phyloP scores from a whole-genome alignment of 192 early-diverging fungal genomes.

The Backusella psychrophila region DNA sequence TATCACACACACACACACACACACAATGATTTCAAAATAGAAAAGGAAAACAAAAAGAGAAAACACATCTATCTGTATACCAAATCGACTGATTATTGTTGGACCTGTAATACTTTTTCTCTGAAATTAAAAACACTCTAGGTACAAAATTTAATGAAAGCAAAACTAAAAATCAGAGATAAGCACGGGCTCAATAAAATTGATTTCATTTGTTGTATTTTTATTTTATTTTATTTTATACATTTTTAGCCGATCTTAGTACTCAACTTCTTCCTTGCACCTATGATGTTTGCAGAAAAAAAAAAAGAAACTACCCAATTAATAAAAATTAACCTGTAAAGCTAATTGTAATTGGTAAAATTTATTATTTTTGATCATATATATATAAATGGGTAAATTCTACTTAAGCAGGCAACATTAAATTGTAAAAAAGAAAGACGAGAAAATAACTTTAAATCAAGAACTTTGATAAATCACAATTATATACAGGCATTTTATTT shows the following conservation, averaged over 20 bases:
- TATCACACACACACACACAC: not conserved
- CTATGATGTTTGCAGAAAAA: constrained; percentile 2
- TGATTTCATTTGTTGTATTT: not conserved
- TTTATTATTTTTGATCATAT: not conserved
- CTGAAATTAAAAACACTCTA: not conserved
- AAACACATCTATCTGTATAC: not conserved
- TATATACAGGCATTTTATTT: not conserved
- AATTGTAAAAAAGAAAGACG: not conserved
- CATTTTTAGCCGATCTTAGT: not conserved
- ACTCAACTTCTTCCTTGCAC: not conserved
- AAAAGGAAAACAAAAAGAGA: not conserved
- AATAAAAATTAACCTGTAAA: not conserved
- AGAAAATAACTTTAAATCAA: not conserved
- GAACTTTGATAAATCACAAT: not conserved
- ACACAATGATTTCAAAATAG: not conserved
- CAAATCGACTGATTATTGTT: not conserved
- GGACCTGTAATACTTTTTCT: not conserved
- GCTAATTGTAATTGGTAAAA: not conserved
- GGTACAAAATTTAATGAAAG: not conserved
- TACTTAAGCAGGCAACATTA: not conserved
- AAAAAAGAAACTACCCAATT: not conserved
- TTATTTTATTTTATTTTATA: not conserved
- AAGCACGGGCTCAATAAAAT: not conserved
- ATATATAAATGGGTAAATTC: not conserved
- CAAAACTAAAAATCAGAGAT: not conserved